phyloP scores from a whole-genome alignment of 192 early-diverging fungal species.

The Rhizoclosmatium globosum region DNA sequence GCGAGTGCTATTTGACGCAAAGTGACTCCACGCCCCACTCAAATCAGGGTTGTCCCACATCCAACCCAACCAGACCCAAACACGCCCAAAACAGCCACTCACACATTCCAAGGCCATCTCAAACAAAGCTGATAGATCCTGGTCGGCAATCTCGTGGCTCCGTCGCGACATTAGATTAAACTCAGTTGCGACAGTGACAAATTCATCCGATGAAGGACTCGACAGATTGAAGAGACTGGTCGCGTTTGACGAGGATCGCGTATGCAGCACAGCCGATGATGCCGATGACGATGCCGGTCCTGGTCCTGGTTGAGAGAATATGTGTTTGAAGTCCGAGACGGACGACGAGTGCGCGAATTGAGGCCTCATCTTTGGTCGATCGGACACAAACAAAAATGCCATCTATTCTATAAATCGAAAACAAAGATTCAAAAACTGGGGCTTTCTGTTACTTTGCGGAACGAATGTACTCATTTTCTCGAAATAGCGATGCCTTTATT shows the following conservation, averaged over 20 bases:
- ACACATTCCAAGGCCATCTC: constrained; percentile 52
- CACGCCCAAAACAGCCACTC: constrained; percentile 1
- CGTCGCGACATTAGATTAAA: constrained; percentile 18
- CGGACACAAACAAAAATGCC: too few relatives aligned
- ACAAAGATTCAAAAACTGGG: too few relatives aligned
- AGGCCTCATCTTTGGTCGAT: background rate
- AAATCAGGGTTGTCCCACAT: too few relatives aligned
- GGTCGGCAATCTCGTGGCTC: constrained; percentile 30
- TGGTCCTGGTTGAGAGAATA: background rate
- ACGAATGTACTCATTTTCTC: too few relatives aligned
- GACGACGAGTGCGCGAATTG: background rate
- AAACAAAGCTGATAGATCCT: constrained; percentile 38
- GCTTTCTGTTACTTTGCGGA: too few relatives aligned
- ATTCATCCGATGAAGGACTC: constrained; percentile 3
- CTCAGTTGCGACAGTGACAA: constrained; percentile 3
- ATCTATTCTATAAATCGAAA: too few relatives aligned
- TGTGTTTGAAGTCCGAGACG: constrained; percentile 20
- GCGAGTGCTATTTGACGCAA: too few relatives aligned
- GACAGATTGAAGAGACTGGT: background rate
- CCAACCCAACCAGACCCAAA: too few relatives aligned
- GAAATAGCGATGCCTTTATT: background rate
- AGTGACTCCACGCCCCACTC: too few relatives aligned
- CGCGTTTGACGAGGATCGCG: constrained; percentile 9
- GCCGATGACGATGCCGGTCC: background rate
- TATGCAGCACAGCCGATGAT: background rate